A percentile compares a stretch with the other conserved stretches of the same genome.
Evolutionary conservation across 164 flowering plant species (phyloP).

Genomic region (Kingdonia uniflora): DNA sequence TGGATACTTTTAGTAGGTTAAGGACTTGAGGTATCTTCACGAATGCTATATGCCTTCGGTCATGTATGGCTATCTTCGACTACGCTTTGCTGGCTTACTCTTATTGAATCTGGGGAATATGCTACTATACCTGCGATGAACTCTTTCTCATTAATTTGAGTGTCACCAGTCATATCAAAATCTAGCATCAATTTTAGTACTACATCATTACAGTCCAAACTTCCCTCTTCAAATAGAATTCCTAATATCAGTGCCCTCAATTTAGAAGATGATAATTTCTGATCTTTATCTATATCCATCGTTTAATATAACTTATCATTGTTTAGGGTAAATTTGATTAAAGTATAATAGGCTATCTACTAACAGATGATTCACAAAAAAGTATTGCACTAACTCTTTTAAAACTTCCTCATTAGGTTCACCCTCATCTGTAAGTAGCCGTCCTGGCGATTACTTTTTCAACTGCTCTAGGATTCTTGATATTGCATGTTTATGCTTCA

Average conservation of each 20-base stretch:
- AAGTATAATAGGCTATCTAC: background rate
- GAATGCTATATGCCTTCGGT: too few relatives aligned
- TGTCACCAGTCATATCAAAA: constrained; percentile 13
- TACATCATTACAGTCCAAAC: constrained; percentile 12
- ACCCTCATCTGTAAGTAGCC: constrained; percentile 27
- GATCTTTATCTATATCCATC: constrained; percentile 11
- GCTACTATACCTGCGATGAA: constrained; percentile 13
- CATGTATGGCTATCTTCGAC: too few relatives aligned
- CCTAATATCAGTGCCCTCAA: constrained; percentile 19
- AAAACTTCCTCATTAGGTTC: constrained; percentile 22
- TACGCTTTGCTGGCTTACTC: too few relatives aligned
- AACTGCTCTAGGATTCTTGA: constrained; percentile 29
- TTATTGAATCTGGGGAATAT: too few relatives aligned
- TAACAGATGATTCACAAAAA: background rate
- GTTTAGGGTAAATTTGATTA: background rate
- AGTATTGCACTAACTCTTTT: constrained; percentile 17
- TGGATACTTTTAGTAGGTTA: too few relatives aligned
- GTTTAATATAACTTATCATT: constrained; percentile 14
- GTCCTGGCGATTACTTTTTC: constrained; percentile 24
- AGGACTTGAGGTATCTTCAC: too few relatives aligned
- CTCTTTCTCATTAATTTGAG: background rate
- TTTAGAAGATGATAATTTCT: constrained; percentile 8
- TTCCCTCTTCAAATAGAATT: constrained; percentile 16
- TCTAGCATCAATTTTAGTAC: constrained; percentile 11
- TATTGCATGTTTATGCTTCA: constrained; percentile 33